A percentile compares a stretch with the other conserved stretches of the same genome.
phyloP scores from a whole-genome alignment of 2,329 filamentous ascomycete genomes.

The Neobulgaria alba region DNA sequence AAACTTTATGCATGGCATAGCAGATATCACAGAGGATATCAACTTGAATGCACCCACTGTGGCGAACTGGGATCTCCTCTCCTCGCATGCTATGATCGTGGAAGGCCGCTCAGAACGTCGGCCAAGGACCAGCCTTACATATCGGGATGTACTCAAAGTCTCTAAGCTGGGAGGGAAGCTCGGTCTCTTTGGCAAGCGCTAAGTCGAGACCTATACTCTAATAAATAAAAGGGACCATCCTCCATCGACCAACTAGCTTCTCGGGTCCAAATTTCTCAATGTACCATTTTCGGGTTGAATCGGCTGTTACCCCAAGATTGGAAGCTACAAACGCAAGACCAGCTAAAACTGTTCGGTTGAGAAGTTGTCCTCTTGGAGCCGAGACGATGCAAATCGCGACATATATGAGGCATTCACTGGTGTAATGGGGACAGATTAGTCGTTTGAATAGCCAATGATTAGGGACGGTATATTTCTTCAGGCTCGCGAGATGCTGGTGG shows the following conservation, averaged over 20 bases:
- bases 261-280: slow-evolving; percentile 61
- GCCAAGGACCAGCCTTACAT: slow-evolving; percentile 66
- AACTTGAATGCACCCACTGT: slow-evolving; percentile 52
- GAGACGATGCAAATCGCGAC: slow-evolving; percentile 64
- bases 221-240: slow-evolving; percentile 66
- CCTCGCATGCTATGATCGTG: slow-evolving; percentile 37
- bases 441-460: slow-evolving; percentile 60
- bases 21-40: slow-evolving; percentile 56
- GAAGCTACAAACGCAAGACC: slow-evolving; percentile 64
- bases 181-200: slow-evolving; percentile 37
- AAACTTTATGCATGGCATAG: slow-evolving; percentile 67
- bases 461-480: slow-evolving; percentile 80
- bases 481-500: slow-evolving; percentile 58
- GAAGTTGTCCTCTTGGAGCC: slow-evolving; percentile 54
- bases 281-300: slow-evolving; percentile 75
- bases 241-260: slow-evolving; percentile 56
- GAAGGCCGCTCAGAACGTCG: slow-evolving; percentile 48
- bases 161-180: slow-evolving; percentile 64
- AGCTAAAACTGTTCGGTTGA: slow-evolving; percentile 67
- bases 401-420: slow-evolving; percentile 80
- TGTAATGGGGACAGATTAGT: slow-evolving; percentile 83
- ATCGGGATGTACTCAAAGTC: slow-evolving; percentile 78
- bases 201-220: slow-evolving; percentile 26
- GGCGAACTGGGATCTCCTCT: slow-evolving; percentile 64
- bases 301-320: slow-evolving; percentile 77